These are phyloP conservation scores for Penicillium sp. DNA, from an alignment of 2,329 filamentous ascomycete genomes.

Conservation along the genomic window DNA sequence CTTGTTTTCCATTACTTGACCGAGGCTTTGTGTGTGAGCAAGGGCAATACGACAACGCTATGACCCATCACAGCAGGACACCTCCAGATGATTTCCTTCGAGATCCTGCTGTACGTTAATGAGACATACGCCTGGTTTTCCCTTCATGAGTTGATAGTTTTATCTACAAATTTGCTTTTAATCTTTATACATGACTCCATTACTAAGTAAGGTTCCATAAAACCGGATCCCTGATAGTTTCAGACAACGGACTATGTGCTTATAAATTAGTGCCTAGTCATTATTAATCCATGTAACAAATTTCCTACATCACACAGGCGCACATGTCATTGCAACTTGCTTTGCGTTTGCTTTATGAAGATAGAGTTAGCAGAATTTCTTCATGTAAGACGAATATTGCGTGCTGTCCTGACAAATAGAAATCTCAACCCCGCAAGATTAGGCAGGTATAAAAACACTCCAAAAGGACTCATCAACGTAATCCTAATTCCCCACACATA, in stretches of 20 bases:
- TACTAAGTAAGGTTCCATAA: no score
- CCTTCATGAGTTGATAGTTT: conserved; percentile 20
- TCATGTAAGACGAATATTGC: conserved; percentile 27
- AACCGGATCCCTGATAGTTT: no score
- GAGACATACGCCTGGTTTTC: conserved; percentile 12
- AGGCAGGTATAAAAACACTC: conserved; percentile 9
- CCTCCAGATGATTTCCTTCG: conserved; percentile 21
- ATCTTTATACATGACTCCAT: background rate
- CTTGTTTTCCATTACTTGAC: conserved; percentile 6
- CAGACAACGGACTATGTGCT: background rate
- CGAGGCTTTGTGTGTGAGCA: conserved; percentile 11
- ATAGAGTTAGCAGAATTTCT: conserved; percentile 33
- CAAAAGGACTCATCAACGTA: background rate
- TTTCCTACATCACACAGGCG: background rate
- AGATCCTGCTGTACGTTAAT: conserved; percentile 24
- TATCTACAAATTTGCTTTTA: conserved; percentile 13
- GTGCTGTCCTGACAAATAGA: conserved; percentile 37
- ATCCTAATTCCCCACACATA: background rate
- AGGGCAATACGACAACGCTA: conserved; percentile 20
- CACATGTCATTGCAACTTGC: background rate
- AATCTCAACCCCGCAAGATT: conserved; percentile 12
- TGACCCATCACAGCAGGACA: conserved; percentile 24
- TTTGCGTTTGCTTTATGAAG: background rate
- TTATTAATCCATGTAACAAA: background rate
- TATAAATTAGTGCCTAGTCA: background rate